phyloP scores from a whole-genome alignment of 371 early-diverging fungal species.

The Batkoa obscura region DNA sequence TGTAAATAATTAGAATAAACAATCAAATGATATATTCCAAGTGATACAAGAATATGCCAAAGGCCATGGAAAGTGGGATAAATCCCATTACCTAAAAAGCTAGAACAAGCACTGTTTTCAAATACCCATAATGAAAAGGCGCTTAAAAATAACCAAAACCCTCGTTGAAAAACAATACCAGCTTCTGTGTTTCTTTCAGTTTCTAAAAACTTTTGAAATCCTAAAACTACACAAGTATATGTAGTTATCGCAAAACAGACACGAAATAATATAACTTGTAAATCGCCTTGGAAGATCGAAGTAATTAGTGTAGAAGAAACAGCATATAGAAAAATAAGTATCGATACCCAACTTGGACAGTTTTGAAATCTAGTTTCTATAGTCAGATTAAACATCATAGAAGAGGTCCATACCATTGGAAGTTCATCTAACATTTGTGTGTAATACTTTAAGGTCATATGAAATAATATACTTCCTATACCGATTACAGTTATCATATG shows the following conservation, averaged over 20 bases:
- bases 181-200: not conserved
- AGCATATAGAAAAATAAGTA: too few species aligned
- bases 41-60: slow-evolving; percentile 1
- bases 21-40: not conserved
- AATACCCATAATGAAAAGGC: slow-evolving; percentile 1
- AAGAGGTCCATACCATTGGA: slow-evolving; percentile 18
- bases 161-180: not conserved
- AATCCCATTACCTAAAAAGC: not conserved
- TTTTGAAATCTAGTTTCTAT: not conserved
- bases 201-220: not conserved
- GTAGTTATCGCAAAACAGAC: not conserved
- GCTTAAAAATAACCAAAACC: not conserved
- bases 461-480: slow-evolving; percentile 53
- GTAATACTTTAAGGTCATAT: slow-evolving; percentile 53
- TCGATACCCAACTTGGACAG: too few species aligned
- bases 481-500: slow-evolving; percentile 33
- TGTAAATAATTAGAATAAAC: not conserved
- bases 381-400: not conserved
- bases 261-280: not conserved
- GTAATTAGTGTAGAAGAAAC: not conserved
- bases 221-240: not conserved
- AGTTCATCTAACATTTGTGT: slow-evolving; percentile 60
- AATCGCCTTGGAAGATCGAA: not conserved
- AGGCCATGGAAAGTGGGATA: not conserved
- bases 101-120: not conserved